phyloP scores from a whole-genome alignment of 148 eudicot species.

The Polygonum aviculare region DNA sequence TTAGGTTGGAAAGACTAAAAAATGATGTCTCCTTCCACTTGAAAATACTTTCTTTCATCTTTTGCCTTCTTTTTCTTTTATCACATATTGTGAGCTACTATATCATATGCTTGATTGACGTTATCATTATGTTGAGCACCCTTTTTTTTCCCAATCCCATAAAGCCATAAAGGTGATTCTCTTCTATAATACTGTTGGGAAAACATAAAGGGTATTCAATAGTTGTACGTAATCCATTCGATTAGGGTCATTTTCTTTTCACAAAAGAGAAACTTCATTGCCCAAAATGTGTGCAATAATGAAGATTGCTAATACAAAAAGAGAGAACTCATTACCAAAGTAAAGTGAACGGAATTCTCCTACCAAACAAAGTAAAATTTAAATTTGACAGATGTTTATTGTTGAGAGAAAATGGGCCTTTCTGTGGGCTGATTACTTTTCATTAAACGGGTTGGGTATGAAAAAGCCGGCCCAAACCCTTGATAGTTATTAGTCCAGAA shows the following conservation, averaged over 20 bases:
- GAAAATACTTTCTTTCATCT: background rate
- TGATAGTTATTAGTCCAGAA: too few relatives aligned
- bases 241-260: background rate
- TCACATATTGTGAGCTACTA: background rate
- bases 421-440: background rate
- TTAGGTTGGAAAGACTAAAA: conserved; percentile 4
- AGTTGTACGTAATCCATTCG: background rate
- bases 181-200: background rate
- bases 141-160: background rate
- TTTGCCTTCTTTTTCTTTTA: background rate
- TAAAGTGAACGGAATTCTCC: too few relatives aligned
- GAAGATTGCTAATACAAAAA: background rate
- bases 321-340: background rate
- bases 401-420: background rate
- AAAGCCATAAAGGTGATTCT: conserved; percentile 5
- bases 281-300: background rate
- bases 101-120: background rate
- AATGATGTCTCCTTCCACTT: conserved; percentile 4
- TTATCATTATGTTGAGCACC: background rate
- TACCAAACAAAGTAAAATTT: too few relatives aligned
- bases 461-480: background rate
- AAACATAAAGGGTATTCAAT: background rate
- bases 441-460: background rate
- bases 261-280: background rate
- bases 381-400: background rate